Percentiles rank a stretch among this genome's conserved stretches.
phyloP scores from a whole-genome alignment of 75 land plant species.

The Chamaecyparis obtusa region DNA sequence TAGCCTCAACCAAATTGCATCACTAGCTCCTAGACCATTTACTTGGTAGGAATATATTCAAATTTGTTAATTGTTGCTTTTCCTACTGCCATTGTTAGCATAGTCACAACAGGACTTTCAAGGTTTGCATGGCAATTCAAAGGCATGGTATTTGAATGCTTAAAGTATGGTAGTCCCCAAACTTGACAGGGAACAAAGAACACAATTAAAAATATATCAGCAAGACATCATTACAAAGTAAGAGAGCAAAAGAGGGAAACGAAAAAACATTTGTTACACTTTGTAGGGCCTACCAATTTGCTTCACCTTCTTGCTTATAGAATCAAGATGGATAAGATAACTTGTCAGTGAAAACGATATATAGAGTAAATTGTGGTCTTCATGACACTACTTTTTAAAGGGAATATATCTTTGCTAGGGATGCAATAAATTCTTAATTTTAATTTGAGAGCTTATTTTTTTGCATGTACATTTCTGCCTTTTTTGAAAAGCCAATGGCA shows the following conservation, averaged over 20 bases:
- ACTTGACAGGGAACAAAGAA: not conserved
- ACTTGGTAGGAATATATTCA: not conserved
- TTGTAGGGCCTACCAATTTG: not conserved
- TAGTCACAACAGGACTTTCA: not conserved
- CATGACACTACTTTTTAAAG: not conserved
- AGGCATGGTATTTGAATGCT: not conserved
- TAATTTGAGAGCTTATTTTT: not conserved
- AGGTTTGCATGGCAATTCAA: not conserved
- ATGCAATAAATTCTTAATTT: not conserved
- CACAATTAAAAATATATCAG: not conserved
- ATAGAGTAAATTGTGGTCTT: not conserved
- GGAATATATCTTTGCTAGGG: not conserved
- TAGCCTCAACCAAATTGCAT: not conserved
- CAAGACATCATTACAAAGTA: not conserved
- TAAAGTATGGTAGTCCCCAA: not conserved
- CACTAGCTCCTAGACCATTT: not conserved
- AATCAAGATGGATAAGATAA: not conserved
- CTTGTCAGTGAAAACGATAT: not conserved
- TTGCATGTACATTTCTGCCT: not conserved
- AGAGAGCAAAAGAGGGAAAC: no score
- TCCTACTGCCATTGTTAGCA: not conserved
- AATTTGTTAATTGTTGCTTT: not conserved
- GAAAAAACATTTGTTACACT: not conserved
- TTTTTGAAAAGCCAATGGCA: not conserved
- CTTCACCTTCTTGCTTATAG: not conserved